Evolutionary conservation across 148 eudicot species (phyloP), one percentile per base, ranked within the genome.

Genomic region (Amaranthus hypochondriacus): DNA sequence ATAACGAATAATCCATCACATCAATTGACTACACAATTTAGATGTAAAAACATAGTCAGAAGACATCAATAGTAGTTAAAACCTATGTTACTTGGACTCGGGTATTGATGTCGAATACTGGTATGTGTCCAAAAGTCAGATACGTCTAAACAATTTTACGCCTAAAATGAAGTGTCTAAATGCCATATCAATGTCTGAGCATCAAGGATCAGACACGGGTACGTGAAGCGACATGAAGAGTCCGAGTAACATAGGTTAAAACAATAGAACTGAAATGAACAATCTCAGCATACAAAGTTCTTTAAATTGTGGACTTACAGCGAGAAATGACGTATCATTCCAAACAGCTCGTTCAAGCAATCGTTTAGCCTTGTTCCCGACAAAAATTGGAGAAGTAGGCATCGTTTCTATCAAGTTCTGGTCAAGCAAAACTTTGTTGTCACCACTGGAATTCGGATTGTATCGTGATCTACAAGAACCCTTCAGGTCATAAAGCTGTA

Each of bases 291-390:
- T 12, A 48, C 15, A 56, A 52, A 51, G 6, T 48, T 54, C 21
- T 10, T 48, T 28, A 28, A 63, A 72, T 13, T 49, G 21, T 42
- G 28, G 63, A 75, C 87, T 84, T 78, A 90, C 96, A 15, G 89
- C 90, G 48, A 90, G 91, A 85, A 90, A 89, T 66, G 91, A 75
- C 75, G 96, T 89, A 72, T 90, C 96, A 57, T 90, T 90, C 96
- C 96, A 90, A 65, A 90, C 88, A 84, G 93, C 96, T 77, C 96
- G 77, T 81, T 88, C 91, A 56, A 90, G 79, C 66, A 90, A 63
- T 55, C 89, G 81, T 73, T 90, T 90, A 48, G 93, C 89, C 81
- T 86, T 88, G 75, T 80, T 90, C 67, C 87, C 91, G 1, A 90
- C 89, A 73, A 90, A 90, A 73, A 90, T 90, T 58, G 96, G 96